Evolutionary conservation across 2,329 filamentous ascomycete species (phyloP), one percentile per base, ranked within the genome.

Genomic region (Fusarium liriodendri): DNA sequence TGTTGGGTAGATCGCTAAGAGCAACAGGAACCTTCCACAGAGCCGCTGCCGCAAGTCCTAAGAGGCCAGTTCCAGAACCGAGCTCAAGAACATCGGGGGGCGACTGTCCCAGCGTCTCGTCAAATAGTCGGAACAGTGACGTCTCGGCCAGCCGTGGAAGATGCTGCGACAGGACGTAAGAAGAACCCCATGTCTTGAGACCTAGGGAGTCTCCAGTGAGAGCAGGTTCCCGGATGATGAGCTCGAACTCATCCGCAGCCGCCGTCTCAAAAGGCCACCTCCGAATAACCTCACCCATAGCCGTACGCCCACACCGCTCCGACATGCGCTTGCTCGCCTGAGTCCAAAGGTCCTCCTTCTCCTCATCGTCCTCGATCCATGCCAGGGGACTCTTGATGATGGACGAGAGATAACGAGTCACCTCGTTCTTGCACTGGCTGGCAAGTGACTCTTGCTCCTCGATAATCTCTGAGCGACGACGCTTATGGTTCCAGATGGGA

Each of bases 101-200:
- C 35, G 80, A 69, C 50, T 79, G 71, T 52, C 79, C 77, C 10
- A 82, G 70, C 14, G 80, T 80, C 64, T 81, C 78, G 42, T 82
- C 79, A 18, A 90, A 83, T 9, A 89, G 75, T 50, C 86, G 83
- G 35, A 84, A 84, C 25, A 90, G 78, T 0, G 84, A 83, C 16
- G 82, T 85, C 50, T 80, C 82, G 9, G 79, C 82, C 42, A 91
- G 84, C 14, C 79, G 79, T 22, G 85, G 85, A 29, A 98, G 88
- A 27, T 93, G 90, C 75, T 90, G 92, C 0, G 96, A 93, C 6
- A 98, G 90, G 3, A 97, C 88, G 79, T 95, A 97, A 0, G 95
- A 96, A 0, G 95, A 96, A 1, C 94, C 94, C 97, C 97, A 98
- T 0, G 97, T 99, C 83, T 99, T 98, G 81, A 97, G 88, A 2